Percentiles rank a stretch among this genome's conserved stretches.
phyloP scores from a whole-genome alignment of 768 basidiomycete species.

The Leucocoprinus birnbaumii region DNA sequence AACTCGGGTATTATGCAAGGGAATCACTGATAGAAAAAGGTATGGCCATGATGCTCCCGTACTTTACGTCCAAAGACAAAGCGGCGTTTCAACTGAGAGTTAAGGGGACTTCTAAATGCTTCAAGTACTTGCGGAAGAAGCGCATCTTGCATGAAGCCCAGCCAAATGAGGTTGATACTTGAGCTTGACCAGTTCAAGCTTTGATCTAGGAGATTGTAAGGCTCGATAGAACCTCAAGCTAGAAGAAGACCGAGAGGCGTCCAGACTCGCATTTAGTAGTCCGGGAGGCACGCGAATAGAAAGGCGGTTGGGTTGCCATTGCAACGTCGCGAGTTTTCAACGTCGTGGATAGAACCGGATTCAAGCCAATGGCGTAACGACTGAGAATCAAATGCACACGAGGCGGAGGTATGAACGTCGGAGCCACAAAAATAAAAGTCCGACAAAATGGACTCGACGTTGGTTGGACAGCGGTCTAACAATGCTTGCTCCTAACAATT shows the following conservation, averaged over 20 bases:
- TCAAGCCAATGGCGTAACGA: no score
- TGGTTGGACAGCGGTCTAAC: no score
- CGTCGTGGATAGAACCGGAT: no score
- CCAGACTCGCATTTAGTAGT: neutral
- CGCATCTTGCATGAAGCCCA: neutral
- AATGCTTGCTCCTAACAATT: no score
- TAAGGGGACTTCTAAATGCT: conserved; percentile 7
- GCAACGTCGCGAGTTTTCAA: neutral
- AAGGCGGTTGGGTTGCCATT: neutral
- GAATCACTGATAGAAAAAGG: conserved; percentile 11
- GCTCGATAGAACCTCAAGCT: no score
- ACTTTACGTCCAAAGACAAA: conserved; percentile 9
- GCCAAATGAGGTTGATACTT: neutral
- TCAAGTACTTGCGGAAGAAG: conserved; percentile 5
- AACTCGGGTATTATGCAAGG: conserved; percentile 14
- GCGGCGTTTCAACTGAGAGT: conserved; percentile 8
- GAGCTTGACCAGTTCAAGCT: neutral
- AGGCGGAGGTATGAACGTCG: no score
- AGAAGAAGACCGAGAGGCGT: neutral
- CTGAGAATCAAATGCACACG: no score
- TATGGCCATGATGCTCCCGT: neutral
- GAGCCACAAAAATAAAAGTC: no score
- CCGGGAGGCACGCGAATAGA: neutral
- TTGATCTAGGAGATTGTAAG: neutral
- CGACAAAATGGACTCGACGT: no score